phyloP scores from a whole-genome alignment of 768 basidiomycete species.

The Leccinum barrowsii region DNA sequence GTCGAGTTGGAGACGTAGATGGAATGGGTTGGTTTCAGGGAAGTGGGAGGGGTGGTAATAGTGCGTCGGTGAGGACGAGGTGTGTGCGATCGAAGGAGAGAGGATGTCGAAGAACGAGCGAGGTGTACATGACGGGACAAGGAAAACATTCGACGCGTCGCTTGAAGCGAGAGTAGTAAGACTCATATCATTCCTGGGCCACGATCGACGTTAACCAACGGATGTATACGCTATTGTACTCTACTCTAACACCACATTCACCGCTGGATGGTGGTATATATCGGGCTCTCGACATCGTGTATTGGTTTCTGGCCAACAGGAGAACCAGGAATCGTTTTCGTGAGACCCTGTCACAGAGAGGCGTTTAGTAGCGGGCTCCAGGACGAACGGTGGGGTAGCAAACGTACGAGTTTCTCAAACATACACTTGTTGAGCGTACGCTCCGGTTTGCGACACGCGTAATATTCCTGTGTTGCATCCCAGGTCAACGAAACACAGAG shows the following conservation, averaged over 20 bases:
- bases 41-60: conserved; percentile 14
- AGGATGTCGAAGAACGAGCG: not conserved
- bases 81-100: not conserved
- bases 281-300: conserved; percentile 84
- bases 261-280: conserved; percentile 84
- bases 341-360: conserved; percentile 63
- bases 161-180: no score
- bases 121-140: conserved; percentile 26
- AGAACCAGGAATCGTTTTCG: conserved; percentile 87
- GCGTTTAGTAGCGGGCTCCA: not conserved
- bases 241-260: conserved; percentile 36
- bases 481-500: not conserved
- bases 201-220: no score
- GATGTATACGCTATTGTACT: conserved; percentile 1
- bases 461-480: conserved; percentile 63
- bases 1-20: conserved; percentile 75
- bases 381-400: not conserved
- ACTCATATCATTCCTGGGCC: no score
- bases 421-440: conserved; percentile 87
- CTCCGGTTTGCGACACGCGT: conserved; percentile 86
- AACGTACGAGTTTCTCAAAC: conserved; percentile 92
- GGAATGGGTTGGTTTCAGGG: conserved; percentile 39
- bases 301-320: conserved; percentile 78
- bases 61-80: not conserved
- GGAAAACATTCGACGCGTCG: conserved; percentile 24